Percentiles rank a stretch among this genome's conserved stretches.
These are phyloP conservation scores for Hypoxylon sp. DNA, from an alignment of 2,329 filamentous ascomycete species.

Conservation along the genomic window DNA sequence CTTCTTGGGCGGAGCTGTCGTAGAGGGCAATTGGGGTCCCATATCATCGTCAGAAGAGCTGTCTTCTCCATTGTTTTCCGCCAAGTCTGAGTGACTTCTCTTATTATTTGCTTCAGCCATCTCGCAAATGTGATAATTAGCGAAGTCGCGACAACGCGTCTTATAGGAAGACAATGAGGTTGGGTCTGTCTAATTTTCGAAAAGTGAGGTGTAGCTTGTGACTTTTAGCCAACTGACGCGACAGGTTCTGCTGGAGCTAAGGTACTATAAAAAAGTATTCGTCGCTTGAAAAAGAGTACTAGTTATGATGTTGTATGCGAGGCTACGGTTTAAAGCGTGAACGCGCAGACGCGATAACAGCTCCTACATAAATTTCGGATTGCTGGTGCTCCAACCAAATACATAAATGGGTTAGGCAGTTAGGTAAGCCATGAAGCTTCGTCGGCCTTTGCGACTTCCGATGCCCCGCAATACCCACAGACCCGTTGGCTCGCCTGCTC, in stretches of 20 bases:
- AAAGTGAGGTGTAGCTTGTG: neutral
- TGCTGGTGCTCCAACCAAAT: constrained; percentile 4
- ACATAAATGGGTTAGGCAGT: constrained; percentile 15
- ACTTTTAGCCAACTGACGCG: neutral
- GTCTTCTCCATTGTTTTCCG: constrained; percentile 57
- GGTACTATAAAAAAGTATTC: neutral
- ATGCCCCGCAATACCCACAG: constrained; percentile 2
- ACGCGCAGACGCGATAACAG: neutral
- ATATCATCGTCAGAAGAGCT: constrained; percentile 87
- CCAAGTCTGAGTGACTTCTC: constrained; percentile 51
- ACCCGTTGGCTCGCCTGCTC: no score
- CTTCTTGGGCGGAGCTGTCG: constrained; percentile 81
- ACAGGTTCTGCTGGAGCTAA: neutral
- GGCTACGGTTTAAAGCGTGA: neutral
- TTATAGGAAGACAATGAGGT: neutral
- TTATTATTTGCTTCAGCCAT: constrained; percentile 51
- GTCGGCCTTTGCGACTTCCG: constrained; percentile 26
- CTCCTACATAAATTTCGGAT: constrained; percentile 15
- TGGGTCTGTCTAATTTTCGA: neutral
- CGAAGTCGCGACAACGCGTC: neutral
- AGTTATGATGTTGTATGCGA: constrained; percentile 3
- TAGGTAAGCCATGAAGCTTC: constrained; percentile 9
- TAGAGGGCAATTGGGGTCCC: constrained; percentile 87
- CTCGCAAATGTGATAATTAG: neutral
- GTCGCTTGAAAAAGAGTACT: neutral